Percentiles rank a stretch among this genome's conserved stretches.
phyloP scores from a whole-genome alignment of 2,329 filamentous ascomycete species.

The Colletotrichum sp. region DNA sequence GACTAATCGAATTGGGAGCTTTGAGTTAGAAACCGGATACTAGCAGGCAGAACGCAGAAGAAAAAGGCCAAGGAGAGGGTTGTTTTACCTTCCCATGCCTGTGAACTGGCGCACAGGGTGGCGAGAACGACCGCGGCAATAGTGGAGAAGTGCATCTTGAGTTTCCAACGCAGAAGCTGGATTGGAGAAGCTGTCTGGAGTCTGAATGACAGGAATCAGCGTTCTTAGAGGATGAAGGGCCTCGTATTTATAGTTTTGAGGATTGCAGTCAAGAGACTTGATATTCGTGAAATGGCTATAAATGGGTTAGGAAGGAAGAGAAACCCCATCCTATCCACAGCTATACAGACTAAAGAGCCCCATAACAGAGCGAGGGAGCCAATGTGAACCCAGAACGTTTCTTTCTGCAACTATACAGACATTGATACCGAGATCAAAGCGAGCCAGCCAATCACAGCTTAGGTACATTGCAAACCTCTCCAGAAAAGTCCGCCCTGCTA shows the following conservation, averaged over 20 bases:
- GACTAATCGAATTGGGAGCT: neutral
- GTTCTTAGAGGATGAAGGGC: rapidly evolving
- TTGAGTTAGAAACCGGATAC: too few species aligned
- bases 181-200: neutral
- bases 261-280: neutral
- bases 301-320: too few species aligned
- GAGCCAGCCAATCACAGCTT: neutral
- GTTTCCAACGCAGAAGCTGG: too few species aligned
- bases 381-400: neutral
- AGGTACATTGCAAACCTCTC: neutral
- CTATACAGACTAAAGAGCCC: neutral
- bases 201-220: neutral
- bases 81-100: neutral
- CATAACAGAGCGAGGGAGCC: neutral
- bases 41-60: neutral
- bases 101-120: neutral
- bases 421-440: neutral
- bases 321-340: neutral
- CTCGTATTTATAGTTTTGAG: neutral
- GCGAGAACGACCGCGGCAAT: neutral
- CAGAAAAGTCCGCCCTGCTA: neutral
- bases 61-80: neutral
- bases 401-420: neutral
- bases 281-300: neutral
- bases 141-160: neutral